Base-by-base conservation (phyloP, 176 grass and related monocot genomes). In the Juncus inflexus region DNA sequence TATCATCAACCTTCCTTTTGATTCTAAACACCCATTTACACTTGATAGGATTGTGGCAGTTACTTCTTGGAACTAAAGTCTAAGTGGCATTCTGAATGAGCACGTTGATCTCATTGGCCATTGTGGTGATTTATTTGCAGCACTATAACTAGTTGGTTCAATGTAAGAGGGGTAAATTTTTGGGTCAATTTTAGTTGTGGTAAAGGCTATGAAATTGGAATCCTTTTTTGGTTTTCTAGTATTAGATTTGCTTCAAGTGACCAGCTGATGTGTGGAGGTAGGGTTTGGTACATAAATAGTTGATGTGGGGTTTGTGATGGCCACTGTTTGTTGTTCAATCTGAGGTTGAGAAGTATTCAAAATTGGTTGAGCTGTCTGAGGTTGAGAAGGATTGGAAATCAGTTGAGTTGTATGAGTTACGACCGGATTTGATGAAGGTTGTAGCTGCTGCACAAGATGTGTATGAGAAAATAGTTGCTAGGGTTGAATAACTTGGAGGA, bases 11-110 rank as follows among this genome's bases (percentile, higher is more conserved):
- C 38, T 52, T 16, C 36, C 13, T 2, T 15, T 68, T 68, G 1
- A 50, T 56, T 37, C 16, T 70, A 38, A 28, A 70, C 10, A 70
- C 49, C 45, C 49, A 70, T 70, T 70, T 70, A 28, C 49, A 37
- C 1, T 35, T 15, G 2, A 70, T 70, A 2, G 40, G 1, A 35
- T 35, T 7, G 12, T 55, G 8, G 37, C 55, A 4, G 12, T 0
- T 3, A 9, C 47, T 42, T 8, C 2, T 9, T 10, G 66, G 66
- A 39, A 70, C 66, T 2, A 70, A 10, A 4, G 12, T 15, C 47
- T 49, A 57, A 12, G 66, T 70, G 49, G 10, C 11, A 54, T 70
- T 70, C 3, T 52, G 6, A 6, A n/a, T 3, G 4, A 70, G 45
- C 16, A 47, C 43, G 7, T 70, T 9, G 38, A 55, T 19, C 10